Conservation (phyloP, 202 grass and related monocot species). For the Cymbopogon flexuosus region DNA sequence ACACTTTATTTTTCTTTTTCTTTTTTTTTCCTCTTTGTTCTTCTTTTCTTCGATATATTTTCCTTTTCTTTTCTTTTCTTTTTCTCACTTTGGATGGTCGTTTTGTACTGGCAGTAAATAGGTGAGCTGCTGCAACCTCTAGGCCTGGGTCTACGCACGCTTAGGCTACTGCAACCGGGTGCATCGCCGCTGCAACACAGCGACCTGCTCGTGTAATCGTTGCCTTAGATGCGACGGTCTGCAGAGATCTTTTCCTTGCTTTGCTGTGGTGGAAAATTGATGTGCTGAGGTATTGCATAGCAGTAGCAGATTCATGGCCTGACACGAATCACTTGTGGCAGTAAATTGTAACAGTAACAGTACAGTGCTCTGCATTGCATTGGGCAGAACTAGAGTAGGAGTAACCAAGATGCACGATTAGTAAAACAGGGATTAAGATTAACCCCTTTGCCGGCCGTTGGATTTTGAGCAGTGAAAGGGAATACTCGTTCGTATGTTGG, state of each 20-base stretch:
- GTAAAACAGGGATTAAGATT: background rate
- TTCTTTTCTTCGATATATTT: background rate
- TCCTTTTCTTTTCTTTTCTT: too few relatives aligned
- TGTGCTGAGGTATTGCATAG: background rate
- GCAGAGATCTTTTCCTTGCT: conserved; percentile 33
- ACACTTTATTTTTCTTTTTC: background rate
- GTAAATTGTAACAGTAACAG: background rate
- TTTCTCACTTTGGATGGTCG: background rate
- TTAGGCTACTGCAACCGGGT: background rate
- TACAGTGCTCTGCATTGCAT: background rate
- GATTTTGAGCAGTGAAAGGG: background rate
- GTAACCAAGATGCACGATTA: too few relatives aligned
- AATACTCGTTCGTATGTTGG: background rate
- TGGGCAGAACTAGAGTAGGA: too few relatives aligned
- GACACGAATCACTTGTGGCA: background rate
- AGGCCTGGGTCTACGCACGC: conserved; percentile 29
- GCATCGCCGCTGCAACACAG: conserved; percentile 7
- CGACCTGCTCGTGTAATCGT: conserved; percentile 40
- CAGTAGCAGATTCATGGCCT: background rate
- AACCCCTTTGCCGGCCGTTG: background rate
- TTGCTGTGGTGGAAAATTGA: conserved; percentile 12
- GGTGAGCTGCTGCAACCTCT: background rate
- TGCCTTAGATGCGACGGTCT: conserved; percentile 17
- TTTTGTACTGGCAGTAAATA: background rate
- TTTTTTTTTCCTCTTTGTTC: background rate